These are phyloP conservation scores for Monilinia fructigena DNA, from an alignment of 2,329 filamentous ascomycete genomes.

Conservation along the genomic window DNA sequence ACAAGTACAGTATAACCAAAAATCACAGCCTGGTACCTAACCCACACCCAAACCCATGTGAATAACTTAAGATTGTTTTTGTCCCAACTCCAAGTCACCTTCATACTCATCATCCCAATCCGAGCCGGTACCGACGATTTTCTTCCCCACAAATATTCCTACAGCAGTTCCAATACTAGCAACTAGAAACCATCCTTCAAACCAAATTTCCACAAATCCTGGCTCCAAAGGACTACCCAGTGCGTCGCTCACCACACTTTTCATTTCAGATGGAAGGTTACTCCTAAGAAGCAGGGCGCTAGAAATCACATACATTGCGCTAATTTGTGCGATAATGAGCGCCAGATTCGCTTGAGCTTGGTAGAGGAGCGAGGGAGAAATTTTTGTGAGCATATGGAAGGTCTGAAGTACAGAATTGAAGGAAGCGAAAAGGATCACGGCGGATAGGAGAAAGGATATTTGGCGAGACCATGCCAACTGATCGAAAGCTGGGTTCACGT, in stretches of 20 bases:
- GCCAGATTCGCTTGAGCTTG: conserved; percentile 73
- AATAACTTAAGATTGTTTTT: conserved; percentile 58
- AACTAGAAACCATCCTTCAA: conserved; percentile 80
- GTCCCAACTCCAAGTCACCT: conserved; percentile 64
- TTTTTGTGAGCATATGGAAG: conserved; percentile 74
- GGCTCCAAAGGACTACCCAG: conserved; percentile 70
- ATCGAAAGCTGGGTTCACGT: conserved; percentile 81
- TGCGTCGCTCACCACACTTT: conserved; percentile 73
- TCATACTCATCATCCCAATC: conserved; percentile 55
- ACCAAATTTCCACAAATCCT: conserved; percentile 76
- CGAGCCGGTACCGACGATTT: conserved; percentile 51
- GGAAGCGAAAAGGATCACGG: conserved; percentile 77
- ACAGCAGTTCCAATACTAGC: conserved; percentile 64
- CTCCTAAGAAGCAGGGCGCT: conserved; percentile 74
- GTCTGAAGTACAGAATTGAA: conserved; percentile 85
- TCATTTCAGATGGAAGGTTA: conserved; percentile 74
- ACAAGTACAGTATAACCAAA: background rate
- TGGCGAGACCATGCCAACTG: conserved; percentile 80
- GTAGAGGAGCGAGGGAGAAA: conserved; percentile 69
- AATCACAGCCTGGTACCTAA: background rate
- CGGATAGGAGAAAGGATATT: conserved; percentile 80
- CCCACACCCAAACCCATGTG: background rate
- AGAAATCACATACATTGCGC: conserved; percentile 81
- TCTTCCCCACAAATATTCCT: conserved; percentile 72
- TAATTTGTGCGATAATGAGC: conserved; percentile 75